Evolutionary conservation across 225 moss, liverwort and hornwort genomes (phyloP).

Genomic region (Asterella californica): DNA sequence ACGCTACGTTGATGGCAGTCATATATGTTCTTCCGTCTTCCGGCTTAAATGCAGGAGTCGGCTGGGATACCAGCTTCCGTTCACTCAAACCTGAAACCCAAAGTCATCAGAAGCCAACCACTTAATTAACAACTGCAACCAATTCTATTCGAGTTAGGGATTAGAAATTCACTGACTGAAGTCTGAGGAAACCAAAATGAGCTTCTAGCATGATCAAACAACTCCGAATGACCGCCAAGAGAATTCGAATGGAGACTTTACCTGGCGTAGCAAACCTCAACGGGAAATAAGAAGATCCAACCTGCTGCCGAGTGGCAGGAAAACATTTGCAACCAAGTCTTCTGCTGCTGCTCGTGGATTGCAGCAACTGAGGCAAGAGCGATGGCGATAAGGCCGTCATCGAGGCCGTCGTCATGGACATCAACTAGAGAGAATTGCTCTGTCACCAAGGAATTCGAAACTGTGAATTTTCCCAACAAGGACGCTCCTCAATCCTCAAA

Average conservation of each 20-base stretch:
- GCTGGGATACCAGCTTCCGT: not conserved
- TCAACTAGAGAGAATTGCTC: not conserved
- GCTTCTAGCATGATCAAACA: not conserved
- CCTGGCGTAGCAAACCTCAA: not conserved
- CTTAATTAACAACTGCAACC: not conserved
- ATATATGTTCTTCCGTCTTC: constrained; percentile 6
- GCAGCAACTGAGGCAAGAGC: not conserved
- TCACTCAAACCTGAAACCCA: not conserved
- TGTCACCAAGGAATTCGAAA: not conserved
- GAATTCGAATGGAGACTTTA: not conserved
- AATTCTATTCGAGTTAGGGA: not conserved
- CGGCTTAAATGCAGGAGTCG: not conserved
- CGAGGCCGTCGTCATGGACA: not conserved
- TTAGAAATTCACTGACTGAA: not conserved
- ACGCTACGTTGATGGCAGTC: not conserved
- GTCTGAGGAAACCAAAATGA: not conserved
- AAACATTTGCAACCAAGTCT: not conserved
- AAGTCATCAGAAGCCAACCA: not conserved
- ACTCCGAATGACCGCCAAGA: not conserved
- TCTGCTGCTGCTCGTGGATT: not conserved
- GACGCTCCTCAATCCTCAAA: not conserved
- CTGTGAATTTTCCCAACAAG: not conserved
- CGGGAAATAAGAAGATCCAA: not conserved
- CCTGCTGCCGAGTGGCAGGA: not conserved
- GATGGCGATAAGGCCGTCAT: constrained; percentile 4